Evolutionary conservation across 75 land plant species (phyloP), one percentile per base, ranked within the genome.

Genomic region (Adiantum capillusveneris): DNA sequence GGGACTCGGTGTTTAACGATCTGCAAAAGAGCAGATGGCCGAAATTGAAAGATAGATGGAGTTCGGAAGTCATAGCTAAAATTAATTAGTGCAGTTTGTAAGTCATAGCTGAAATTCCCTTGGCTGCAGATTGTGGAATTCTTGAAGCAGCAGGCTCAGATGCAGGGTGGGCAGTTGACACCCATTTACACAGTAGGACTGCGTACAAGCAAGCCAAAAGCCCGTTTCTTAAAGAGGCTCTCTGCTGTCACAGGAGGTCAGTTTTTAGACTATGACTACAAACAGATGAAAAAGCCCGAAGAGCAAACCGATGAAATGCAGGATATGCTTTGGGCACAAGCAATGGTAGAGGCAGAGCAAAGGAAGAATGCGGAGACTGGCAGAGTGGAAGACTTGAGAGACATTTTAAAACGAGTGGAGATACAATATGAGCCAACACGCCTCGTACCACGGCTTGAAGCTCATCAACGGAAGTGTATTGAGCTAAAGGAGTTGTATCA

Each of bases 171-270:
- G 25, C 27, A 29, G 0, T 19, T 59, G 1, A 51, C 30, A 6
- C 63, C 70, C 1, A 51, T 67, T 6, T 44, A 58, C 54, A 46
- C 63, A 25, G 31, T 67, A 27, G 70, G 63, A 0, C 13, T 67
- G 41, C 52, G 50, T 31, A 30, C 70, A 20, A 67, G 29, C 29
- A 48, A 49, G 50, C 52, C 25, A 18, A 61, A 61, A 50, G 48
- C 29, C 2, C 70, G 70, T 21, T 67, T 67, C 55, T 24, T 67
- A 39, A 57, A 48, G 21, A 42, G 63, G n/a, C n/a, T 67, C 2
- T 46, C 70, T 17, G 60, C 36, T 6, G 39, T 21, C 18, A 67
- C 63, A 2, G 70, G 70, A 11, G 70, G 70, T 0, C 13, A 24
- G 11, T 58, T 59, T 30, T 13, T 36, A 11, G 61, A 67, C 17